A percentile compares a stretch with the other conserved stretches of the same genome.
phyloP scores from a whole-genome alignment of 805 yeast genomes.

The Candida berthetii region DNA sequence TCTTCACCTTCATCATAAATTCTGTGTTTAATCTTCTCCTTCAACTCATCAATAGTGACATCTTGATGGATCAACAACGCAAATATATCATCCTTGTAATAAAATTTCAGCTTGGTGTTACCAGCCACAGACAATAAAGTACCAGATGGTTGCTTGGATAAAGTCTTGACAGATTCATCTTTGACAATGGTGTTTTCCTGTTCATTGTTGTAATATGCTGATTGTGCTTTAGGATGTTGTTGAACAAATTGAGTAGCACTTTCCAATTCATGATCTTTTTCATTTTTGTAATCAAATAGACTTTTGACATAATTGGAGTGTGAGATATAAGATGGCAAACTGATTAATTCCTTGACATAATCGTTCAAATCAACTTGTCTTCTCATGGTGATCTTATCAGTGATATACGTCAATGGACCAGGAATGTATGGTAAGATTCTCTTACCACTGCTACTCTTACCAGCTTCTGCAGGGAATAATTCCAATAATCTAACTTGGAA shows the following conservation, averaged over 20 bases:
- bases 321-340: conserved; percentile 73
- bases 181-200: conserved; percentile 19
- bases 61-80: conserved; percentile 52
- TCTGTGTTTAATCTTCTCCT: conserved; percentile 44
- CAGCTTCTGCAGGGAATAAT: conserved; percentile 88
- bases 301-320: conserved; percentile 60
- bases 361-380: conserved; percentile 49
- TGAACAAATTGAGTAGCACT: background rate
- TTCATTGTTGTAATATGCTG: conserved; percentile 11
- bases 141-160: conserved; percentile 5
- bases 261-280: conserved; percentile 23
- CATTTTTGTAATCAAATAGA: conserved; percentile 53
- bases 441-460: conserved; percentile 60
- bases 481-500: conserved; percentile 80
- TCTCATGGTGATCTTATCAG: conserved; percentile 60
- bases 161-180: conserved; percentile 16
- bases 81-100: conserved; percentile 75
- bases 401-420: conserved; percentile 90
- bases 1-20: conserved; percentile 29
- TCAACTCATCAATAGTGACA: conserved; percentile 42
- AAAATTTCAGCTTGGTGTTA: conserved; percentile 57
- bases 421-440: conserved; percentile 92
- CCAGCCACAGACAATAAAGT: conserved; percentile 1
- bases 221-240: conserved; percentile 1
- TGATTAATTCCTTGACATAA: conserved; percentile 53